Evolutionary conservation across 1,139 yeast genomes (phyloP), one percentile per base, ranked within the genome.

Genomic region (Zygotorulaspora mrakii): DNA sequence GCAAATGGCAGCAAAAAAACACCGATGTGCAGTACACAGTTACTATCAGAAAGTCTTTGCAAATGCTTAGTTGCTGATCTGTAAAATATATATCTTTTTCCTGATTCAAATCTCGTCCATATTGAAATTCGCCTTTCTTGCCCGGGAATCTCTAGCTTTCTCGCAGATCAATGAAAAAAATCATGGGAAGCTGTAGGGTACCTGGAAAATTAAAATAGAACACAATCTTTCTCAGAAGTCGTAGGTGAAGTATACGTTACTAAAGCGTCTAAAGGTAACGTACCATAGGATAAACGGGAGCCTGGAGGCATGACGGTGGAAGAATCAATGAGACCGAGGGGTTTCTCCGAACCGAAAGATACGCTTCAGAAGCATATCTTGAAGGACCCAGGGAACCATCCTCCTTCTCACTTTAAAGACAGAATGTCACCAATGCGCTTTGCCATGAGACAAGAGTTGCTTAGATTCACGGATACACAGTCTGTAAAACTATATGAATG

Each of bases 301-400:
- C 13, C 6, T 12, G 4, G 11, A 31, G 13, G 12, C 11, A 39
- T 39, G 42, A 39, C 42, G 18, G 42, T 39, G 17, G 39, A 39
- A 14, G 39, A 39, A 20, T 25, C 39, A 21, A 31, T 33, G 27
- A 31, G 45, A 29, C 39, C 42, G 9, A 34, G 43, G 17, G 43
- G 43, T 12, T 32, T 42, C 30, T 38, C 43, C 7, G 37, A 35
- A 16, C 47, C 47, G 11, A 56, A 54, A 31, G 55, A 58, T 29
- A 53, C 58, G 33, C 49, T 51, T 17, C 45, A 53, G 17, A 57
- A 57, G 26, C 54, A 57, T 17, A 54, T 54, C 1, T 57, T 50
- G 33, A 48, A 53, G 21, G 94, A 84, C 54, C 88, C 94, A 0
- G 96, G 96, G 0, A 79, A 82, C 52, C 74, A 74, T 51, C 72